phyloP scores from a whole-genome alignment of 345 rosid species.

The Gossypium bickii region DNA sequence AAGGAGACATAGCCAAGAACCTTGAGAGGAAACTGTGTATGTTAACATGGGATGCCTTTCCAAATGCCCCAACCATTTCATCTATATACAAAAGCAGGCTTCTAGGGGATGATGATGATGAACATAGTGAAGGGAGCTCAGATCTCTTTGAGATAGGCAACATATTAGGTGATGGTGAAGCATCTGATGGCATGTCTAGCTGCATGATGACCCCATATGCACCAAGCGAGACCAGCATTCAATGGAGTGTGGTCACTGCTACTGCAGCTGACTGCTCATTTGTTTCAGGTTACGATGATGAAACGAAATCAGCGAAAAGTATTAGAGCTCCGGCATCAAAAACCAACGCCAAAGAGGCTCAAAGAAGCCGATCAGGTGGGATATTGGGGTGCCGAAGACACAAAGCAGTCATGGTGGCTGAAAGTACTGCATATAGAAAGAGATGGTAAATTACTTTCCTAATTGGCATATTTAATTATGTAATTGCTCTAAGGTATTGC shows the following conservation, averaged over 20 bases:
- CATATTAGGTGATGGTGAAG: background rate
- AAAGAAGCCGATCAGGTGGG: background rate
- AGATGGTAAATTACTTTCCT: background rate
- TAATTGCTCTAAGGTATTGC: background rate
- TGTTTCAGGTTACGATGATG: background rate
- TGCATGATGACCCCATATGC: background rate
- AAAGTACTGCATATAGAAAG: background rate
- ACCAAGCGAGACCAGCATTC: background rate
- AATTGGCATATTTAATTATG: background rate
- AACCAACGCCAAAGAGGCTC: background rate
- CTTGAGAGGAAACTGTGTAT: background rate
- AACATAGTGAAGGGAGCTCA: background rate
- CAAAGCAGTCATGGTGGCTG: background rate
- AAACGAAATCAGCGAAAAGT: background rate
- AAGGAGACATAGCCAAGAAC: background rate
- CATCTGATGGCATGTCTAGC: background rate
- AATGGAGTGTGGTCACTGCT: conserved; percentile 2
- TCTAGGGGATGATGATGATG: background rate
- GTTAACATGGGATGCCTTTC: conserved; percentile 2
- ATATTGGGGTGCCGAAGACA: background rate
- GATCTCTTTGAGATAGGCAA: background rate
- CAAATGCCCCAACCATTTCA: background rate
- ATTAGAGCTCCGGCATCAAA: background rate
- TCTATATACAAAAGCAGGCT: background rate
- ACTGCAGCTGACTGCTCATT: background rate